phyloP scores from a whole-genome alignment of 192 early-diverging fungal genomes.

The Backusella sp. region DNA sequence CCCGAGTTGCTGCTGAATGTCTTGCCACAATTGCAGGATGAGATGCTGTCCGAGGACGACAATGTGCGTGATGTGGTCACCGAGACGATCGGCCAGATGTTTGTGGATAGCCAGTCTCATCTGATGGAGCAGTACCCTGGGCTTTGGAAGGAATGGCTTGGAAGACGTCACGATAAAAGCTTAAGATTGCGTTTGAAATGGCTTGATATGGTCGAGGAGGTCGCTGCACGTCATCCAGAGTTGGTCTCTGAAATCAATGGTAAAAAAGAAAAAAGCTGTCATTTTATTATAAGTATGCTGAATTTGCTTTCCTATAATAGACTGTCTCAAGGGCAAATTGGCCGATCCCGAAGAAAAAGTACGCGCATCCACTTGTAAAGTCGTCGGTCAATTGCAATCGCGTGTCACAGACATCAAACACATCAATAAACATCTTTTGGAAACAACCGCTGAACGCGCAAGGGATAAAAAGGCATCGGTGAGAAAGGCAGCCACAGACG shows the following conservation, averaged over 20 bases:
- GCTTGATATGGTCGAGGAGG: constrained; percentile 60
- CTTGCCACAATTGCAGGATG: constrained; percentile 92
- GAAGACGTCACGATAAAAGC: constrained; percentile 74
- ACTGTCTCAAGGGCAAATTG: constrained; percentile 62
- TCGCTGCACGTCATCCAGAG: constrained; percentile 73
- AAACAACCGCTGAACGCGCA: constrained; percentile 74
- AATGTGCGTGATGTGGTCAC: constrained; percentile 77
- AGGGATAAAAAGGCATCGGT: constrained; percentile 76
- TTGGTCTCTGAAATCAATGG: constrained; percentile 70
- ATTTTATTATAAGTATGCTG: too few species aligned
- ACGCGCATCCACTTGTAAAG: constrained; percentile 67
- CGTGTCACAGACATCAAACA: constrained; percentile 53
- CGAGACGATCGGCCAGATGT: constrained; percentile 83
- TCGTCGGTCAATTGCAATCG: constrained; percentile 64
- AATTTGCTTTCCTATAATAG: constrained; percentile 29
- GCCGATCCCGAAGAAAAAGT: constrained; percentile 94
- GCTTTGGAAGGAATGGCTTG: constrained; percentile 85
- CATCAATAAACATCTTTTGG: constrained; percentile 55
- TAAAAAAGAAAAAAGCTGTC: constrained; percentile 40
- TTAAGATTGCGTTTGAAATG: constrained; percentile 68
- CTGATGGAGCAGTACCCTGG: constrained; percentile 73
- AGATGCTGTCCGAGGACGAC: constrained; percentile 78
- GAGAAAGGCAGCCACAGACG: constrained; percentile 75
- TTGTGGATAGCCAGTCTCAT: constrained; percentile 71
- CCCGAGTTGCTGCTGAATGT: constrained; percentile 85